Base-by-base conservation (phyloP, 108 stramenopile species). In the Nannochloropsis granulata region DNA sequence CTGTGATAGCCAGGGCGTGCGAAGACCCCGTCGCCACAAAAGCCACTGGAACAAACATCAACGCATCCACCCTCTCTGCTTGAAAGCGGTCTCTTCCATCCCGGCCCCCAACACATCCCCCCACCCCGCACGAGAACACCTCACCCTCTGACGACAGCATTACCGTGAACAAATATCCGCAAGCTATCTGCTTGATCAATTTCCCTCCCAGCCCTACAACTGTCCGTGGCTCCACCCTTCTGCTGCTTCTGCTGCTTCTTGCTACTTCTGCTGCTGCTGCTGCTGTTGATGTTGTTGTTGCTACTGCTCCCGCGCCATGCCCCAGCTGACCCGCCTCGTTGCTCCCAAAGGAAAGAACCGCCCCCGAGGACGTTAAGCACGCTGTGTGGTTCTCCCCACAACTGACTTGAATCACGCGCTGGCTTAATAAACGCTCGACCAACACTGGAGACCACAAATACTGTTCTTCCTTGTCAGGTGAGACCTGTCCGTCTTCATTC, bases 401-500 rank as follows among this genome's bases (percentile, higher is more conserved):
- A 2, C 88, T 24, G 23, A 87, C 90, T 71, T 84, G 78, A 11
- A 88, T 85, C 43, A 91, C 87, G 0, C 83, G 81, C 79, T 89
- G 87, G 78, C 44, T 56, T 2, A 44, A 23, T 2, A 91, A 16
- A 14, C 88, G 43, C 24, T 85, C 89, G 26, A 82, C 34, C 25
- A 85, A 78, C 82, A 24, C 43, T 34, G 85, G 84, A 21, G 84
- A 43, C 13, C 24, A 23, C 71, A 87, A 12, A 8, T 13, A 16
- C 0, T 23, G 78, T 9, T 82, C 25, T 23, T 24, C 44, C 13
- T 12, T 16, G 21, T 43, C 44, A 9, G 82, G 34, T 12, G 82
- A 34, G 25, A 90, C 43, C 71, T 91, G 90, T 24, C 91, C 91
- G 71, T 91, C 90, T n/a, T 89, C 89, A 82, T 91, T 91, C 44